Evolutionary conservation across 768 basidiomycete species (phyloP), one percentile per base, ranked within the genome.

Genomic region (Amanita jacksonii): DNA sequence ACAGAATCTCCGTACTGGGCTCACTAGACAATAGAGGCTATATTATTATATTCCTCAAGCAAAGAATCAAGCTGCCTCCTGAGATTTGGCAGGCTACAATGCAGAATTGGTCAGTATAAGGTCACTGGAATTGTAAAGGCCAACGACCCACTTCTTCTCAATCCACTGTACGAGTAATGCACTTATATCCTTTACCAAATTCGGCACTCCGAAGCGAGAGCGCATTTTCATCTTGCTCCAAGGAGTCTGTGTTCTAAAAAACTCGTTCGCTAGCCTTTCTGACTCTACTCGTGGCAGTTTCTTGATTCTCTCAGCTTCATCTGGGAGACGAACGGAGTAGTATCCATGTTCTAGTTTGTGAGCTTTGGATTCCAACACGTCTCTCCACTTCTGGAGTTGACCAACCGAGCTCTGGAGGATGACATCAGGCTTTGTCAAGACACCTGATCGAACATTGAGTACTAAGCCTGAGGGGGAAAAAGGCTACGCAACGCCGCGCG

Each of bases 341-440:
- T 82, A 84, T 5, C 82, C 73, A 40, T 76, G 76, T 31, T 53
- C 66, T 46, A 83, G 59, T 9, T 13, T 41, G 51, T 81, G 59
- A 37, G 57, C 36, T 37, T 22, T 30, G 24, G 74, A 76, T 47
- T 74, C 65, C 4, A 84, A 57, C 3, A 77, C 62, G 0, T 67
- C 62, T n/a, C 64, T 59, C 79, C 81, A 84, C 22, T 27, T 34
- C 24, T 62, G 36, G 12, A 61, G 69, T 34, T 64, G 35, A 32
- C 68, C 62, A 3, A 55, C 66, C 3, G 70, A 62, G 7, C 77
- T 77, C 0, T 49, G 33, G 1, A 60, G 54, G 1, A 86, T 57
- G 3, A 57, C 65, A 49, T 87, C 85, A 0, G 81, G 77, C 51
- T 86, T 85, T 0, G 84, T 86, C 8, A 85, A 65, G 1, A 86